Evolutionary conservation across 2,329 filamentous ascomycete species (phyloP), one percentile per base, ranked within the genome.

Genomic region (Alternaria angustiovoidea): DNA sequence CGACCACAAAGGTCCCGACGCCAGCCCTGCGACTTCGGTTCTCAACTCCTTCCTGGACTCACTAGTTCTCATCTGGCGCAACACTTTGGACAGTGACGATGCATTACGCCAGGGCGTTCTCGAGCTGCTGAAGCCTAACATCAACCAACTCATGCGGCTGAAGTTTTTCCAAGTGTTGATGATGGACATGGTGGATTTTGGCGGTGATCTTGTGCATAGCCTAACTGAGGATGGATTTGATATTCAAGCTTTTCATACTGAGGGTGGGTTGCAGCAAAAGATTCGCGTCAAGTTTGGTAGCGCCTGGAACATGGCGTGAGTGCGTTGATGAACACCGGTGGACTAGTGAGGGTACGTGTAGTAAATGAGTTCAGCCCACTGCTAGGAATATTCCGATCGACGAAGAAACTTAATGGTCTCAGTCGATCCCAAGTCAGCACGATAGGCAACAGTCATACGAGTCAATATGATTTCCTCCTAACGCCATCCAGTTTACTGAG

Each of bases 31-130:
- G 4, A 43, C 52, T 12, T 43, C 28, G 8, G 38, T 43, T 3
- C 28, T 48, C 12, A 54, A 67, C 38, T 61, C 59, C 5, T 67
- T 73, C 38, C 59, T 73, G 0, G 57, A 73, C 28, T 71, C 68
- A 0, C 20, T 74, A 2, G 63, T 66, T 12, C 56, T 73, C 38
- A 52, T 72, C 11, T 73, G 70, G 69, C 56, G 54, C 28, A 72
- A 72, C 26, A 72, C 71, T 7, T 5, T 20, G 2, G 26, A 51
- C 16, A 48, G 57, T 8, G 7, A 46, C 5, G 70, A 73, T 34
- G n/a, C 46, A 9, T 47, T 74, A 59, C 66, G 70, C 16, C 41
- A 38, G 16, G 61, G 57, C 0, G 62, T 59, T 18, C 44, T 74
- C 34, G 61, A 67, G 26, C 16, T 71, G 36, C 53, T 73, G 43